Percentiles rank a stretch among this genome's conserved stretches.
phyloP scores from a whole-genome alignment of 176 grass and related monocot genomes.

The Musa beccarii region DNA sequence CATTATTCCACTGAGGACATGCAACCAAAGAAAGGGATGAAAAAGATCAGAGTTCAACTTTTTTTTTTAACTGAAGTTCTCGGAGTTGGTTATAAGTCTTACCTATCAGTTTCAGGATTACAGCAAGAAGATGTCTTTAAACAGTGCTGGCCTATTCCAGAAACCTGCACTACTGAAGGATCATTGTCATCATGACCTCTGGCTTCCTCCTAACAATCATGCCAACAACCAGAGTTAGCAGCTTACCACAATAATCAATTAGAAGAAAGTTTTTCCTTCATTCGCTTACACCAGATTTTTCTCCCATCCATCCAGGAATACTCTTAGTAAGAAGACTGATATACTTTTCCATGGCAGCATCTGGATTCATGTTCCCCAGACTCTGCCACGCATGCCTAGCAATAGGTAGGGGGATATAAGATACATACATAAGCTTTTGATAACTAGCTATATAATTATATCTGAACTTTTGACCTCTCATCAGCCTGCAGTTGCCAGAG shows the following conservation, averaged over 20 bases:
- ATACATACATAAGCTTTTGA: background rate
- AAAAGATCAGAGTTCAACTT: too few relatives aligned
- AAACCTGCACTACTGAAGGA: background rate
- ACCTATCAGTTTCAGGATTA: background rate
- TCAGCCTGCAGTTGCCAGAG: background rate
- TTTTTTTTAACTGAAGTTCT: background rate
- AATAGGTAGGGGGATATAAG: slow-evolving; percentile 2
- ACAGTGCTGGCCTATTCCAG: background rate
- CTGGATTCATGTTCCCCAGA: slow-evolving; percentile 38
- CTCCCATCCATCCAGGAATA: slow-evolving; percentile 33
- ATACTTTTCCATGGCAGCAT: slow-evolving; percentile 41
- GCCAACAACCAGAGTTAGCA: background rate
- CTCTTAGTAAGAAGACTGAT: slow-evolving; percentile 29
- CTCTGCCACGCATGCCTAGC: slow-evolving; percentile 41
- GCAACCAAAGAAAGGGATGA: background rate
- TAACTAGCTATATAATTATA: background rate
- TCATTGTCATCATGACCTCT: slow-evolving; percentile 20
- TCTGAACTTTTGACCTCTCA: background rate
- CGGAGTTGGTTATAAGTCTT: background rate
- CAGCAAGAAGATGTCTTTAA: background rate
- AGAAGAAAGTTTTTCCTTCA: slow-evolving; percentile 1
- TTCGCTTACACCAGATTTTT: slow-evolving; percentile 17
- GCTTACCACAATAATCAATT: slow-evolving; percentile 2
- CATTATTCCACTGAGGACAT: background rate
- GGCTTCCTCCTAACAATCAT: slow-evolving; percentile 21